phyloP scores from a whole-genome alignment of 2,329 filamentous ascomycete species.

The Aspergillus jensenii region DNA sequence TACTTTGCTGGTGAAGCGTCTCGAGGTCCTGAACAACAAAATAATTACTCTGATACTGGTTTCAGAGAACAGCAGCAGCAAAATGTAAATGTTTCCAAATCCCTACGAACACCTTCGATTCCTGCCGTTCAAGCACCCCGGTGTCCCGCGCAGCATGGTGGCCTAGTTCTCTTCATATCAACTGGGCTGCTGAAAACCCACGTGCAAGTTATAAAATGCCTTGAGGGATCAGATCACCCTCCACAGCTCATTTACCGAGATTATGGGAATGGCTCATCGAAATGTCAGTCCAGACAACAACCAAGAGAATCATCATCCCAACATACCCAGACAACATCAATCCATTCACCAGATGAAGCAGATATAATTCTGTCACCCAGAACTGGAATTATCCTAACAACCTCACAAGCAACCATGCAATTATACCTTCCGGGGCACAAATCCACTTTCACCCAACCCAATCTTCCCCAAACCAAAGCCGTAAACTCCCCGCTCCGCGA shows the following conservation, averaged over 20 bases:
- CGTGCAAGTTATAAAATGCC: conserved; percentile 17
- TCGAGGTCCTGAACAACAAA: background rate
- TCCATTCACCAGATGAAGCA: conserved; percentile 35
- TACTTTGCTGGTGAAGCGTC: conserved; percentile 21
- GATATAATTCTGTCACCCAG: conserved; percentile 71
- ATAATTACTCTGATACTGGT: background rate
- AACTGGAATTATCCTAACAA: conserved; percentile 69
- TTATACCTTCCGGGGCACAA: conserved; percentile 64
- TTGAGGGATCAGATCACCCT: conserved; percentile 17
- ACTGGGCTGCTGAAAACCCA: conserved; percentile 27
- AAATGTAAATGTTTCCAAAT: background rate
- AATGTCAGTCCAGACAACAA: background rate
- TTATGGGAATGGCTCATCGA: conserved; percentile 6
- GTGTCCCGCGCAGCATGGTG: conserved; percentile 17
- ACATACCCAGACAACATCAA: background rate
- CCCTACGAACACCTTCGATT: background rate
- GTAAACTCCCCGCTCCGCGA: conserved; percentile 52
- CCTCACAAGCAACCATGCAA: conserved; percentile 71
- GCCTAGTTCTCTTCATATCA: conserved; percentile 25
- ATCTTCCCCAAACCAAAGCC: conserved; percentile 23
- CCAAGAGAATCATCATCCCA: background rate
- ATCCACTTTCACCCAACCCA: conserved; percentile 6
- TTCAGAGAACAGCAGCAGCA: background rate
- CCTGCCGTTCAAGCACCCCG: conserved; percentile 26
- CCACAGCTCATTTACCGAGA: conserved; percentile 29